Base-by-base conservation (phyloP, 345 rosid genomes). In the Lumnitzera littorea region DNA sequence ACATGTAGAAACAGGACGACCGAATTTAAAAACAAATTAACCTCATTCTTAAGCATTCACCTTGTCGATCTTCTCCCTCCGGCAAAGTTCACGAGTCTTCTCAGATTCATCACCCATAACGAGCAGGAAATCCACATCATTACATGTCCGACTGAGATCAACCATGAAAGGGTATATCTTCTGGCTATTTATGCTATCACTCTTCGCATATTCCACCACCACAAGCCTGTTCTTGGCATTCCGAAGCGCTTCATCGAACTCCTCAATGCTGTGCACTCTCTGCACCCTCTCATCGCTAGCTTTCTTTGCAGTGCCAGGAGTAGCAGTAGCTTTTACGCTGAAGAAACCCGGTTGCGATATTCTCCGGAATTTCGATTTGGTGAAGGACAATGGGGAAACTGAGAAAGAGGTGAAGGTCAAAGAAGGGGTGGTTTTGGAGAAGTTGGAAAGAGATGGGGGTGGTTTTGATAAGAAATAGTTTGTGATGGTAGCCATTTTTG, bases 31-130 rank as follows among this genome's bases (percentile, higher is more conserved):
- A 20, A 20, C 20, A 20, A 20, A 20, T 20, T 20, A 20, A 20
- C 20, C 43, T 1, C 10, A 27, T 27, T 2, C 31, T 27, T 2
- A 36, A 36, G 10, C 43, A 36, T 0, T 36, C 43, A 36, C 43
- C 59, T 84, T 75, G 2, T 80, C 76, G 23, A 92, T 78, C 17
- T 84, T 87, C 74, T 92, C 98, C 63, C 98, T 73, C 53, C 67
- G 46, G 76, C 96, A 92, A 6, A 92, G 91, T 31, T 78, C 84
- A 57, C 70, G 72, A 0, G 94, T 89, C 56, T 79, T 76, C 24
- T 92, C 95, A 20, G 96, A 92, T 55, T 92, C 96, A 50, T 92
- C 98, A 24, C 88, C 94, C 84, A 85, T 81, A 15, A 92, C 84
- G 0, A 92, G 85, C 48, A 89, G 76, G 69, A 92, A 92, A 4